Percentiles rank a stretch among this genome's conserved stretches.
Conservation (phyloP, 345 rosid genomes). For the Brassica carinata region DNA sequence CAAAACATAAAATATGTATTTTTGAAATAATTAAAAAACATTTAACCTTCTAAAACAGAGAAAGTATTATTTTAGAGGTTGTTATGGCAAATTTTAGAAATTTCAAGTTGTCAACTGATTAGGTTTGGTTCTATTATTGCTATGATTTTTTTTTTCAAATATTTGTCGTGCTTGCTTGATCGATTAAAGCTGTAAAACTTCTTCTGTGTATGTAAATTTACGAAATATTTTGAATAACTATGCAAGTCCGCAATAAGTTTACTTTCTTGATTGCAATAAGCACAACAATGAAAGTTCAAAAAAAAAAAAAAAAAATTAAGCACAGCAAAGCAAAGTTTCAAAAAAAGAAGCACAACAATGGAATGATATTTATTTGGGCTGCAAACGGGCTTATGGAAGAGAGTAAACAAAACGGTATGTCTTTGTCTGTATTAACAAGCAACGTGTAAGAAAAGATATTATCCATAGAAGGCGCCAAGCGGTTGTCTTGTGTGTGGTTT, state of each 20-base stretch:
- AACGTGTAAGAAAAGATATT: not conserved
- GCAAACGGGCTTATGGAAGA: not conserved
- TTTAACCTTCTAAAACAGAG: no score
- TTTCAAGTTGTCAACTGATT: not conserved
- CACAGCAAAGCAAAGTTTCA: no score
- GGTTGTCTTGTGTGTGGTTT: constrained; percentile 31
- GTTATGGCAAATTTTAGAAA: not conserved
- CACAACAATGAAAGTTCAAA: no score
- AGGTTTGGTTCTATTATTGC: not conserved
- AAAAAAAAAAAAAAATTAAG: no score
- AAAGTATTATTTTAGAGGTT: no score
- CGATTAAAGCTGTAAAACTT: no score
- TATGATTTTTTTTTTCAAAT: not conserved
- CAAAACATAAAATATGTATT: no score
- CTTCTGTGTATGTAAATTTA: no score
- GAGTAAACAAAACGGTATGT: not conserved
- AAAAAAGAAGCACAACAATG: no score
- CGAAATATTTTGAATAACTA: no score
- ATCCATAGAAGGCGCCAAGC: constrained; percentile 38
- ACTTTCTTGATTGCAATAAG: not conserved
- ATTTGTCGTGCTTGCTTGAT: not conserved
- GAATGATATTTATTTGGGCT: not conserved
- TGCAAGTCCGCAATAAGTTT: no score
- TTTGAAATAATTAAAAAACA: no score
- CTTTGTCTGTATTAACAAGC: not conserved